Base-by-base conservation (phyloP, 2,329 filamentous ascomycete species). In the Lasiodiplodia sp. region DNA sequence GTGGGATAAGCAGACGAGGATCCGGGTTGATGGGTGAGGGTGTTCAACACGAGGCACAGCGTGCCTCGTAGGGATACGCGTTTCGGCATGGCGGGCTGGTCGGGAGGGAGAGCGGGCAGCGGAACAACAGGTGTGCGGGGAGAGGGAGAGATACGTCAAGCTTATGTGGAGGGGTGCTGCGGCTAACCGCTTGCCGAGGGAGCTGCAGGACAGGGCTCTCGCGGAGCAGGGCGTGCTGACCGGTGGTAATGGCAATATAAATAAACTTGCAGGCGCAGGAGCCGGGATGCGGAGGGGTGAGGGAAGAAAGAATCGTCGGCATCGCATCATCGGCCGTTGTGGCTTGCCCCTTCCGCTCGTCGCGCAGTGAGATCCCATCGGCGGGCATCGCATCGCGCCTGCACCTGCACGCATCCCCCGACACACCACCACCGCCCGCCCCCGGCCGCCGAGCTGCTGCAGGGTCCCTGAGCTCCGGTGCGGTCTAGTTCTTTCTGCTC, bases 161-260 rank as follows among this genome's bases (percentile, higher is more conserved):
- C 58, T 63, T 63, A 18, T 63, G 23, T 51, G 25, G 58, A 51
- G 44, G 25, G 25, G 8, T 51, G 55, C 8, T 51, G 58, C 58
- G 44, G 58, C 58, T 63, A 63, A 40, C 58, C 58, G 58, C 40
- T 63, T 63, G 58, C 40, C 58, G 44, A 51, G 40, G 16, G 6
- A 25, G 55, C 18, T 49, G 58, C 58, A 63, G 40, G 18, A 28
- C 18, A 8, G 4, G 25, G 44, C 10, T 49, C 23, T 47, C 18
- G 31, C 55, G 34, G 28, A 37, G 55, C 44, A 47, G 44, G 44
- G 44, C 44, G 31, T 3, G 60, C 60, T 64, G 60, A 64, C 60
- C 60, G 60, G 60, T 64, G 60, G 60, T 64, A 52, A 52, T 7
- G n/a, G 40, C 51, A 63, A 49, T 52, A 64, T 64, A 64, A 64